Percentiles rank a stretch among this genome's conserved stretches.
phyloP scores from a whole-genome alignment of 805 yeast genomes.

The Debaryomyces maramus region DNA sequence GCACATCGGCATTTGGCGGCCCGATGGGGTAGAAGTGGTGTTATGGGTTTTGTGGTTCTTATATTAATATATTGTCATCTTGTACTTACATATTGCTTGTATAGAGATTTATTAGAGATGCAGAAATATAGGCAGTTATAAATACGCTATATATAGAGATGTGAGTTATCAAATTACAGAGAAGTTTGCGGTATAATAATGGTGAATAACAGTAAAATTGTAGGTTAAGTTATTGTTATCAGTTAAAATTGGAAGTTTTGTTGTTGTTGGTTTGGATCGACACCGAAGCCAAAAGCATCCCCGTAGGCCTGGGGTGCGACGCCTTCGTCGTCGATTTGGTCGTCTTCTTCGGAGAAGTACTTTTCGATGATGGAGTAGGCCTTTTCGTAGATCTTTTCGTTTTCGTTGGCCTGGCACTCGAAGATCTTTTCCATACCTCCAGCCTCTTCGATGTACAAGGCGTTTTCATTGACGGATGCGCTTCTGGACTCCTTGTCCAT shows the following conservation, averaged over 20 bases:
- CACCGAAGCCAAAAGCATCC: conserved; percentile 86
- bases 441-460: conserved; percentile 92
- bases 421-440: conserved; percentile 97
- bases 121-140: not conserved
- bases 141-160: not conserved
- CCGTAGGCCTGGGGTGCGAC: conserved; percentile 77
- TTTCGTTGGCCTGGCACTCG: conserved; percentile 87
- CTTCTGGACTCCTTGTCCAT: conserved; percentile 79
- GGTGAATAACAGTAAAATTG: not conserved
- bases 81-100: no score
- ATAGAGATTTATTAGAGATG: not conserved
- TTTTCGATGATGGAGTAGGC: conserved; percentile 88
- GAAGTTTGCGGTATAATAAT: not conserved
- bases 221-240: not conserved
- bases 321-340: conserved; percentile 61
- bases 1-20: no score
- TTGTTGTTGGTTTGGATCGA: conserved; percentile 57
- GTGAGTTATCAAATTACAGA: not conserved
- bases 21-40: no score
- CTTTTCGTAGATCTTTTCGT: conserved; percentile 88
- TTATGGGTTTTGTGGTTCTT: no score
- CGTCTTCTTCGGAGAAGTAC: conserved; percentile 83
- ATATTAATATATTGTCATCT: no score
- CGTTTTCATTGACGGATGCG: conserved; percentile 74
- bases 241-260: conserved; percentile 50